A percentile compares a stretch with the other conserved stretches of the same genome.
These are phyloP conservation scores for Elasticomyces elasticus DNA, from an alignment of 495 filamentous ascomycete genomes.

Conservation along the genomic window DNA sequence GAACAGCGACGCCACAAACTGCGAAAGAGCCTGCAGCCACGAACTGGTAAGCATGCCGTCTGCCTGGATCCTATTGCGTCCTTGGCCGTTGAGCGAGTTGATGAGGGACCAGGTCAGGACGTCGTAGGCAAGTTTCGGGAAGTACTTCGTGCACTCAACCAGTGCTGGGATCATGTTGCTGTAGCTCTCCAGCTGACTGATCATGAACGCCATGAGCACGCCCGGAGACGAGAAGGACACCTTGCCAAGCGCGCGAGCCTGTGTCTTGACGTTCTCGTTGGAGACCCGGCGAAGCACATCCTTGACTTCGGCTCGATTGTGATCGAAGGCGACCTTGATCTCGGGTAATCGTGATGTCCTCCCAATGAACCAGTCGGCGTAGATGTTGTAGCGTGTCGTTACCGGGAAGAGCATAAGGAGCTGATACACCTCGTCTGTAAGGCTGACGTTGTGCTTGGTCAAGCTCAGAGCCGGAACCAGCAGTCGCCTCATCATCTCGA, in stretches of 20 bases:
- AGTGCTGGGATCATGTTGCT: conserved; percentile 86
- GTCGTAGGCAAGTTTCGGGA: conserved; percentile 85
- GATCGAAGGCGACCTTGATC: conserved; percentile 67
- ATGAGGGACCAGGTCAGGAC: conserved; percentile 83
- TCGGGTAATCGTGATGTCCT: conserved; percentile 64
- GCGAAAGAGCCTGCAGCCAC: conserved; percentile 77
- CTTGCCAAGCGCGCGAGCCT: conserved; percentile 79
- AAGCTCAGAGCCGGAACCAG: conserved; percentile 78
- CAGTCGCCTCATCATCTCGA: conserved; percentile 67
- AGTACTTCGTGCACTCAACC: conserved; percentile 86
- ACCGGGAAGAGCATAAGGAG: conserved; percentile 69
- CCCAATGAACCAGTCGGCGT: conserved; percentile 82
- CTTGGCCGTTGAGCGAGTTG: conserved; percentile 63
- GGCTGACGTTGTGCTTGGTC: conserved; percentile 66
- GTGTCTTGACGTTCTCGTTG: conserved; percentile 69
- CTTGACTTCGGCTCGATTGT: conserved; percentile 64
- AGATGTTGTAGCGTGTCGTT: conserved; percentile 73
- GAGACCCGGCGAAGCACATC: conserved; percentile 76
- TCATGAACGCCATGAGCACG: conserved; percentile 77
- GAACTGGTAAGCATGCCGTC: conserved; percentile 77
- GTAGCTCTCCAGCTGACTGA: conserved; percentile 82
- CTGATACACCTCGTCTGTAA: conserved; percentile 74
- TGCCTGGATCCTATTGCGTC: conserved; percentile 66
- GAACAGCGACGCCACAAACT: conserved; percentile 80
- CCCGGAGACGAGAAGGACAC: conserved; percentile 77